Conservation (phyloP, 768 basidiomycete genomes). For the Arthromyces matolae region DNA sequence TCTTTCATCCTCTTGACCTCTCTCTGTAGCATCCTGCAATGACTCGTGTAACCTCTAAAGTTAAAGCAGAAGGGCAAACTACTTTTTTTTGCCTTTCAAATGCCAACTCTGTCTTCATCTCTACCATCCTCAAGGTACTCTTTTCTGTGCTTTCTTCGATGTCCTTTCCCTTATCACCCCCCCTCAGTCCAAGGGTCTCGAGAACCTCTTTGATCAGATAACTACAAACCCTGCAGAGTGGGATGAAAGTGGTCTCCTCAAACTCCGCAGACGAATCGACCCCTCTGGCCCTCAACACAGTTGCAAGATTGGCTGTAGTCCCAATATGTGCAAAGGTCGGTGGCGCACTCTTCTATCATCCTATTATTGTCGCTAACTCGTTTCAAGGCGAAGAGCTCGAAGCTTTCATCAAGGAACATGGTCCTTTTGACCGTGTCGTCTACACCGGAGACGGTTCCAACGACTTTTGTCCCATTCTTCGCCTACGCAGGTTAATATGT, state of each 20-base stretch:
- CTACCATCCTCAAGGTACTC: constrained; percentile 78
- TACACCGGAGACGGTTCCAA: constrained; percentile 95
- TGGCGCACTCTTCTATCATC: constrained; percentile 3
- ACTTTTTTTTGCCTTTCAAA: constrained; percentile 93
- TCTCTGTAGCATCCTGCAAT: constrained; percentile 94
- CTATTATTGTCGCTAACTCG: background rate
- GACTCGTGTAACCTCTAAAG: constrained; percentile 77
- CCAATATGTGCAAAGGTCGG: constrained; percentile 97
- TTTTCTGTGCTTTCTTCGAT: background rate
- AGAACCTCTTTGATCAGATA: constrained; percentile 73
- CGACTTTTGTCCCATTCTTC: constrained; percentile 91
- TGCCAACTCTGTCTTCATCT: constrained; percentile 88
- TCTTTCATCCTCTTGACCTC: background rate
- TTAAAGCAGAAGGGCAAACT: constrained; percentile 65
- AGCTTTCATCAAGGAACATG: constrained; percentile 64
- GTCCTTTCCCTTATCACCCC: background rate
- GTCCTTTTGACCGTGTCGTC: constrained; percentile 71
- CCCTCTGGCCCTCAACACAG: constrained; percentile 74
- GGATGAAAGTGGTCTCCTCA: constrained; percentile 64
- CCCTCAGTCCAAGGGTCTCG: constrained; percentile 70
- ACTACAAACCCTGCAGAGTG: constrained; percentile 93
- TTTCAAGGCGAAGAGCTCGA: constrained; percentile 85
- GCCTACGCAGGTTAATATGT: constrained; percentile 68
- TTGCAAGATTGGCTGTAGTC: constrained; percentile 85
- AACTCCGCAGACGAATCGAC: constrained; percentile 71